phyloP scores from a whole-genome alignment of 2,329 filamentous ascomycete genomes.

The Ophiocordyceps camponoti-rufipedis region DNA sequence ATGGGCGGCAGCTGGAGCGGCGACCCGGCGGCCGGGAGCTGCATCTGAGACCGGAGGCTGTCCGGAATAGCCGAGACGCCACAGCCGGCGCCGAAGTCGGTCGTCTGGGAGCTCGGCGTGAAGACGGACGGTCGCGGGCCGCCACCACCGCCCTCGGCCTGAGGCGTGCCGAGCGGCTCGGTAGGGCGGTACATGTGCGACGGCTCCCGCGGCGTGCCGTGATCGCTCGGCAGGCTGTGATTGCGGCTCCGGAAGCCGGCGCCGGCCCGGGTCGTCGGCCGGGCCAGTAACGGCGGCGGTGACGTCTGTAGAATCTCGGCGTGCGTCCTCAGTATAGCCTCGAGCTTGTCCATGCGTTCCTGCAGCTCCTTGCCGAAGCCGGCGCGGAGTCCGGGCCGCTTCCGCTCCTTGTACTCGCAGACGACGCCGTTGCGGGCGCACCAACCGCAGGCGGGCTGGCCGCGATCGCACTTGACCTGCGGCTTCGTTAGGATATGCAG shows the following conservation, averaged over 20 bases:
- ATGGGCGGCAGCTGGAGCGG: constrained; percentile 16
- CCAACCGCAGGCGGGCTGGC: constrained; percentile 54
- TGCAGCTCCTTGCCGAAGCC: constrained; percentile 58
- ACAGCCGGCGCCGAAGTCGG: constrained; percentile 31
- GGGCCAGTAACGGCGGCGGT: constrained; percentile 20
- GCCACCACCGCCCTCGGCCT: constrained; percentile 37
- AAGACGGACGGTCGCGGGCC: constrained; percentile 40
- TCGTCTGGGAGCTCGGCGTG: constrained; percentile 23
- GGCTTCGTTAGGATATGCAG: no score
- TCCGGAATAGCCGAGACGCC: constrained; percentile 31
- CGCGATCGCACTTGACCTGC: constrained; percentile 60
- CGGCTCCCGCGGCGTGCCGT: constrained; percentile 34
- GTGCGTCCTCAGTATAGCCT: constrained; percentile 47
- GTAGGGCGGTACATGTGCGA: constrained; percentile 27
- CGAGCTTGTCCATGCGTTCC: constrained; percentile 51
- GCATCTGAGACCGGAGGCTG: constrained; percentile 26
- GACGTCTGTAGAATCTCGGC: constrained; percentile 46
- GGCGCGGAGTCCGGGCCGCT: constrained; percentile 46
- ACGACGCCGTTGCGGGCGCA: constrained; percentile 42
- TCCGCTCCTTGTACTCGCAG: constrained; percentile 52
- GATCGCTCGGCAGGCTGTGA: constrained; percentile 33
- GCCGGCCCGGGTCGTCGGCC: constrained; percentile 14
- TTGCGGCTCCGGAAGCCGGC: constrained; percentile 30
- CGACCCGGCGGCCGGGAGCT: constrained; percentile 19
- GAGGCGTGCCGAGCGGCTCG: constrained; percentile 30